These are phyloP conservation scores for Ormosia semicastrata DNA, from an alignment of 306 rosid species.

Conservation along the genomic window DNA sequence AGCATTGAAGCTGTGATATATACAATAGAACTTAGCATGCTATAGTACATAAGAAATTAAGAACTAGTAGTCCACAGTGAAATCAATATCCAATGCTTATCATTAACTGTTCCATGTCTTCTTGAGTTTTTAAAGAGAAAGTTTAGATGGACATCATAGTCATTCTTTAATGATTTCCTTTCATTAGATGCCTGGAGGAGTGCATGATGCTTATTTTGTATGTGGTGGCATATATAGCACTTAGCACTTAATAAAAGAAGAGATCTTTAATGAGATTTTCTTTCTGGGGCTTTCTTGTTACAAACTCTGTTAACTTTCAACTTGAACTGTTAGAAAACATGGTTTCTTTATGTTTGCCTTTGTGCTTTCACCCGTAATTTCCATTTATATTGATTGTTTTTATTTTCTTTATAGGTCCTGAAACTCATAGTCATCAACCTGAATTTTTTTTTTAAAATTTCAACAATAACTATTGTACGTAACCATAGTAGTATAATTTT, in stretches of 20 bases:
- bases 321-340: not conserved
- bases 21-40: not conserved
- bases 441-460: not conserved
- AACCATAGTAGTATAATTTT: not conserved
- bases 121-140: not conserved
- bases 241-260: not conserved
- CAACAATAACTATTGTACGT: not conserved
- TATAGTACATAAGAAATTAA: not conserved
- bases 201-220: not conserved
- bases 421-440: not conserved
- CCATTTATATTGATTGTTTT: not conserved
- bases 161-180: not conserved
- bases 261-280: not conserved
- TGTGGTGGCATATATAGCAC: not conserved
- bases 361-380: not conserved
- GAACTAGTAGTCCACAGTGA: not conserved
- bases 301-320: not conserved
- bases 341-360: not conserved
- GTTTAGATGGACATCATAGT: not conserved
- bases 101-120: slow-evolving; percentile 10
- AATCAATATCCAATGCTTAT: not conserved
- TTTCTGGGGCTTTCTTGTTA: not conserved
- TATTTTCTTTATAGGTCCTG: not conserved
- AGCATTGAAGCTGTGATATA: slow-evolving; percentile 14
- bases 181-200: not conserved